Conservation (phyloP, 1,284 basidiomycete species). For the Cryptococcus sp. region DNA sequence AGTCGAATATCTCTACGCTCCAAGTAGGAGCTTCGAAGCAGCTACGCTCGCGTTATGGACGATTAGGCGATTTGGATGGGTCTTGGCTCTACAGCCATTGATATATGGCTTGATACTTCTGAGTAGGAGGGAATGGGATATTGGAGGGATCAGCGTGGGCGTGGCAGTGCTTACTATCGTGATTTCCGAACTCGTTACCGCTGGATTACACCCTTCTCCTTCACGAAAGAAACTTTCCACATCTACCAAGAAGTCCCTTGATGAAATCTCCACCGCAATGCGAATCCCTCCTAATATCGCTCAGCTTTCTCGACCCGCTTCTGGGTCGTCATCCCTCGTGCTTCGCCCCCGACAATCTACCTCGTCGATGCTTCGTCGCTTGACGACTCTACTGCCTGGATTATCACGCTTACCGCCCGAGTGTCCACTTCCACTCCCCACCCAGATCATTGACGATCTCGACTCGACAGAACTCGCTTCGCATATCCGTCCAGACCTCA, state of each 20-base stretch:
- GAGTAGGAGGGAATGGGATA: constrained; percentile 62
- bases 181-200: constrained; percentile 22
- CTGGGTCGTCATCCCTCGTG: neutral
- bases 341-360: constrained; percentile 12
- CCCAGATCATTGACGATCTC: constrained; percentile 70
- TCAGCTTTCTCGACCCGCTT: neutral
- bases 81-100: constrained; percentile 60
- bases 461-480: constrained; percentile 63
- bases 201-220: constrained; percentile 4
- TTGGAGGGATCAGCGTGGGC: constrained; percentile 62
- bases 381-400: constrained; percentile 17
- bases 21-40: constrained; percentile 61
- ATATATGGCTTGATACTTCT: constrained; percentile 68
- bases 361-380: constrained; percentile 15
- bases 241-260: constrained; percentile 3
- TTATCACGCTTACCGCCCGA: constrained; percentile 16
- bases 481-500: constrained; percentile 12
- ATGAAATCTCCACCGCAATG: constrained; percentile 2
- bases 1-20: constrained; percentile 67
- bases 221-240: constrained; percentile 1
- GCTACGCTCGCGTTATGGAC: constrained; percentile 70
- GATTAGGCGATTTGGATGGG: constrained; percentile 57
- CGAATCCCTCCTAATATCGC: neutral
- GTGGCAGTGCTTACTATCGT: constrained; percentile 50
- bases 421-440: constrained; percentile 48